These are phyloP conservation scores for Beauveria australis DNA, from an alignment of 2,329 filamentous ascomycete species.

Conservation along the genomic window DNA sequence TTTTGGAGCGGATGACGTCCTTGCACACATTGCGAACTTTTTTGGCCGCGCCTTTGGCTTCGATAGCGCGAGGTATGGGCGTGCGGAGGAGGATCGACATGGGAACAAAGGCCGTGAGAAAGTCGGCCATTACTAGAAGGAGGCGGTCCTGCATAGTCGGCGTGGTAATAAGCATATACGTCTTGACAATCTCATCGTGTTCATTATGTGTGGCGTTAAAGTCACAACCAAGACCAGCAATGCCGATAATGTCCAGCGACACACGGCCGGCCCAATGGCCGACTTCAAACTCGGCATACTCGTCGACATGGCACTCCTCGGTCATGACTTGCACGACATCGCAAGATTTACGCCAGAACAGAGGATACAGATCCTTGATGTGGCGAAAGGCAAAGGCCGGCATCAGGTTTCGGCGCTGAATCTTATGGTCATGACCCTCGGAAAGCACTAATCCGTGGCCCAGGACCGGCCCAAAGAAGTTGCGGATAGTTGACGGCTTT, in stretches of 20 bases:
- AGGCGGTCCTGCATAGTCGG: background rate
- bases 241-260: slow-evolving; percentile 52
- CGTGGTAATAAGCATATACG: slow-evolving; percentile 22
- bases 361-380: slow-evolving; percentile 15
- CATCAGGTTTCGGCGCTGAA: slow-evolving; percentile 16
- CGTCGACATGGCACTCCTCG: background rate
- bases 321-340: slow-evolving; percentile 11
- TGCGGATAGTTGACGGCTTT: slow-evolving; percentile 13
- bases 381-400: slow-evolving; percentile 16
- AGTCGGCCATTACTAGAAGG: background rate
- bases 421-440: slow-evolving; percentile 16
- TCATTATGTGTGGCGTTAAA: slow-evolving; percentile 35
- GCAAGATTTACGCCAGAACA: slow-evolving; percentile 17
- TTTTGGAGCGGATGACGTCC: slow-evolving; percentile 59
- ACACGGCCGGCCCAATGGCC: slow-evolving; percentile 40
- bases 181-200: slow-evolving; percentile 33
- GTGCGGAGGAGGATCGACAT: background rate
- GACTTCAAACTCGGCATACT: background rate
- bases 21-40: slow-evolving; percentile 55
- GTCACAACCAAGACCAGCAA: slow-evolving; percentile 47
- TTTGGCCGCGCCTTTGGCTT: slow-evolving; percentile 28
- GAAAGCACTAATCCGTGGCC: slow-evolving; percentile 14
- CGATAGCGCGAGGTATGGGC: background rate
- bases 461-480: slow-evolving; percentile 11
- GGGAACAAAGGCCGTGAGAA: background rate